phyloP scores from a whole-genome alignment of 805 yeast genomes.

The Maudiozyma turicensis region DNA sequence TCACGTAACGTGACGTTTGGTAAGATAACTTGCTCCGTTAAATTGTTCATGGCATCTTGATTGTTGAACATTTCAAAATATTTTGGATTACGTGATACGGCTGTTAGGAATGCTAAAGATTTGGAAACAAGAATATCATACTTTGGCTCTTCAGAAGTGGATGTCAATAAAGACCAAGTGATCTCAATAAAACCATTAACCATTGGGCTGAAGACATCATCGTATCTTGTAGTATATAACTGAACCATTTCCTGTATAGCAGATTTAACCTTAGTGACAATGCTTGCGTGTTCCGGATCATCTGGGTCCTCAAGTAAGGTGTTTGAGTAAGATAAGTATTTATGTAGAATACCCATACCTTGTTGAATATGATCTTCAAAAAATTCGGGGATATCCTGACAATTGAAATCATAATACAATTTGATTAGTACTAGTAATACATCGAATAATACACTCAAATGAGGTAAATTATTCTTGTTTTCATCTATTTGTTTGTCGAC shows the following conservation, averaged over 20 bases:
- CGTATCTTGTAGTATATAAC: slow-evolving; percentile 81
- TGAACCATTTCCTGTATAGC: slow-evolving; percentile 78
- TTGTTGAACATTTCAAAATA: slow-evolving; percentile 57
- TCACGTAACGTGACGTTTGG: slow-evolving; percentile 85
- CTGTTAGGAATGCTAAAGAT: slow-evolving; percentile 70
- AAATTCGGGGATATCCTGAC: slow-evolving; percentile 97
- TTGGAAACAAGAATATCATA: slow-evolving; percentile 79
- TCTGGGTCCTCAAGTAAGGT: slow-evolving; percentile 44
- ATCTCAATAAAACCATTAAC: slow-evolving; percentile 71
- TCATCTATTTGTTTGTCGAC: slow-evolving; percentile 57
- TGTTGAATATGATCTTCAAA: slow-evolving; percentile 79
- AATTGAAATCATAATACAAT: slow-evolving; percentile 85
- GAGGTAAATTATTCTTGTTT: slow-evolving; percentile 37
- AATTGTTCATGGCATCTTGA: slow-evolving; percentile 57
- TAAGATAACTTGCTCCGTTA: slow-evolving; percentile 72
- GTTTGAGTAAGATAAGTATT: slow-evolving; percentile 58
- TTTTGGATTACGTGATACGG: slow-evolving; percentile 62
- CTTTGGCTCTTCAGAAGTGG: slow-evolving; percentile 59
- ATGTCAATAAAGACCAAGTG: slow-evolving; percentile 67
- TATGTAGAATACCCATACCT: slow-evolving; percentile 76
- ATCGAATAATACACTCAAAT: slow-evolving; percentile 51
- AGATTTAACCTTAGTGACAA: slow-evolving; percentile 63
- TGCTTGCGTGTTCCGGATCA: slow-evolving; percentile 56
- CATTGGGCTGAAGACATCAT: slow-evolving; percentile 77
- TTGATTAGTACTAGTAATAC: slow-evolving; percentile 64